Evolutionary conservation across 441 rosid genomes (phyloP), one percentile per base, ranked within the genome.

Genomic region (Erysimum cheiri): DNA sequence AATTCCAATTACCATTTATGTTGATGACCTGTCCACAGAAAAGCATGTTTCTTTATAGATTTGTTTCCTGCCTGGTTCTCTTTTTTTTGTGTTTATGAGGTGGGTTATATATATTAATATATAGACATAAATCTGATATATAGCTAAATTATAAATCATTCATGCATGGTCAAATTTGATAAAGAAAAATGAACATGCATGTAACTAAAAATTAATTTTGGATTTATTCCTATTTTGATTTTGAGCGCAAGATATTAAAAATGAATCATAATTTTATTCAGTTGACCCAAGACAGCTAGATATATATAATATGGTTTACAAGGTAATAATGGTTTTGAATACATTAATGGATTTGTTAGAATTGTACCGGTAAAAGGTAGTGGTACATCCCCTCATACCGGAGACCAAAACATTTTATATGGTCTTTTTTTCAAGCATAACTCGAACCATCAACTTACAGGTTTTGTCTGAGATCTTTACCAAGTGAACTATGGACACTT

Each of bases 21-120:
- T 53, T 70, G 28, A 60, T 70, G 54, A 60, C 67, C 68, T 41
- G 69, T 32, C 26, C 32, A 32, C 67, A 62, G 62, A 15, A 40
- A 7, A 8, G 8, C 47, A 61, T 11, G n/a, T 40, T 50, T 60
- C 24, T 60, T 60, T 50, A 29, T 60, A 60, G 43, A 62, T 49
- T 24, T 31, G 19, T 60, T 49, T 32, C 32, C 14, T 68, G 2
- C 6, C 5, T 44, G 5, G 26, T n/a, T 32, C 6, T 31, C 2
- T 8, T 19, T 24, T 22, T 22, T 22, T 22, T 32, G 17, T 44
- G 24, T 46, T 35, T 14, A 14, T 57, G 29, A 47, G 39, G 37
- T 57, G 46, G 57, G 37, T 47, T 69, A n/a, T n/a, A n/a, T n/a
- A n/a, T n/a, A n/a, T n/a, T n/a, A n/a, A 24, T 35, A 57, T 33